Conservation (phyloP, 2,329 filamentous ascomycete genomes). For the Ophiosphaerella herpotricha region DNA sequence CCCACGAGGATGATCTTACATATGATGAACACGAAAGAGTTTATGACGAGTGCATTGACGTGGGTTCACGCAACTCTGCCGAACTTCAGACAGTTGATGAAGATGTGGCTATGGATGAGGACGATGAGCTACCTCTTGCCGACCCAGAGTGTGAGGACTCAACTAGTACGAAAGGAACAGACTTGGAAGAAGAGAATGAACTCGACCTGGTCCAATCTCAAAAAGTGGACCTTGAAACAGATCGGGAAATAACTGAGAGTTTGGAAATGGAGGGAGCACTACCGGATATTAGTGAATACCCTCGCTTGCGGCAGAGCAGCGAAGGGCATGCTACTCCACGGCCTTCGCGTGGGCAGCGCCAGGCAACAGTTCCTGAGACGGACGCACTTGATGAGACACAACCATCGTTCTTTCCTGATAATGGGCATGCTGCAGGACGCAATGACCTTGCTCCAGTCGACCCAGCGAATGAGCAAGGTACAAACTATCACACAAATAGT, state of each 20-base stretch:
- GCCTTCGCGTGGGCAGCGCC: slow-evolving; percentile 23
- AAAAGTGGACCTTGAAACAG: slow-evolving; percentile 11
- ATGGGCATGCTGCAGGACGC: not conserved
- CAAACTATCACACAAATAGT: slow-evolving; percentile 20
- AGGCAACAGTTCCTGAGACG: slow-evolving; percentile 39
- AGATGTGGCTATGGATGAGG: slow-evolving; percentile 25
- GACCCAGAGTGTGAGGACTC: slow-evolving; percentile 12
- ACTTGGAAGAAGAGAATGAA: slow-evolving; percentile 10
- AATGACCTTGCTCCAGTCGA: not conserved
- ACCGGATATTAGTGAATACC: slow-evolving; percentile 4
- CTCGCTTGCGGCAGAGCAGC: not conserved
- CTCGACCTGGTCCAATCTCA: slow-evolving; percentile 11
- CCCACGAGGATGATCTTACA: slow-evolving; percentile 23
- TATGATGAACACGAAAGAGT: slow-evolving; percentile 23
- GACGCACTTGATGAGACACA: slow-evolving; percentile 43
- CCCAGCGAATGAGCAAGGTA: not conserved
- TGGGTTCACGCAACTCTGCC: slow-evolving; percentile 6
- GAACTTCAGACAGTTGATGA: slow-evolving; percentile 11
- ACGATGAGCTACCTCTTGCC: slow-evolving; percentile 28
- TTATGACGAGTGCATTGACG: slow-evolving; percentile 27
- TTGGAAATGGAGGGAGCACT: slow-evolving; percentile 15
- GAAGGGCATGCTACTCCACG: not conserved
- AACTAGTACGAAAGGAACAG: not conserved
- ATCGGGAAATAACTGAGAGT: slow-evolving; percentile 32
- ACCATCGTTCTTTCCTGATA: slow-evolving; percentile 26